Evolutionary conservation across 768 basidiomycete genomes (phyloP), one percentile per base, ranked within the genome.

Genomic region (Hygrocybe punicea): DNA sequence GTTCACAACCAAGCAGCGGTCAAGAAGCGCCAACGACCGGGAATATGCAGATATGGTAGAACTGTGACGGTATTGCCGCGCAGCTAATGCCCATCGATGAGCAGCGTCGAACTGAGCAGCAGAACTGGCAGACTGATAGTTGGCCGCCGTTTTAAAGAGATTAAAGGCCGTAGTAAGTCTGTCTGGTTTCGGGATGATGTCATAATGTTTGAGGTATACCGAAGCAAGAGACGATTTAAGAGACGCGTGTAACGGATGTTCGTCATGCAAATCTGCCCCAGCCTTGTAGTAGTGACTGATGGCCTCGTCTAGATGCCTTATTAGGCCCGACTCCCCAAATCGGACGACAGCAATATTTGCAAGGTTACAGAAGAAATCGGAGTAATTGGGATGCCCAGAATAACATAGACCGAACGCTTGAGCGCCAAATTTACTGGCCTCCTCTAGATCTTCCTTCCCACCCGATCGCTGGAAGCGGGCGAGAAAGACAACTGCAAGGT

Each of bases 281-380:
- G 40, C 44, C 16, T 55, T 21, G 19, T 49, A 39, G 19, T 17
- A 36, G 23, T 46, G 33, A n/a, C 8, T 10, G 19, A 55, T 23
- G 13, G 54, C 52, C 40, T 58, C 57, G 10, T 58, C 34, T 13
- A 58, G 21, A 53, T 58, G 35, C n/a, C 47, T 33, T n/a, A 53
- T 44, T 17, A 16, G 24, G 0, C 56, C 56, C 16, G 24, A 24
- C 39, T 51, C 14, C 13, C 10, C 7, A 29, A 58, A 58, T 16
- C 56, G 17, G 17, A 37, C 29, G 7, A 33, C 4, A 40, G 39
- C 24, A 23, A 35, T n/a, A 14, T 17, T 21, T 19, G 53, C 53
- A 33, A 54, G 53, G 39, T 40, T 33, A 19, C 39, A 17, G 25
- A 54, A 17, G 33, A 23, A 16, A 13, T 13, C 23, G 16, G 25